Base-by-base conservation (phyloP, 2,329 filamentous ascomycete genomes). In the Claviceps pazoutovae region DNA sequence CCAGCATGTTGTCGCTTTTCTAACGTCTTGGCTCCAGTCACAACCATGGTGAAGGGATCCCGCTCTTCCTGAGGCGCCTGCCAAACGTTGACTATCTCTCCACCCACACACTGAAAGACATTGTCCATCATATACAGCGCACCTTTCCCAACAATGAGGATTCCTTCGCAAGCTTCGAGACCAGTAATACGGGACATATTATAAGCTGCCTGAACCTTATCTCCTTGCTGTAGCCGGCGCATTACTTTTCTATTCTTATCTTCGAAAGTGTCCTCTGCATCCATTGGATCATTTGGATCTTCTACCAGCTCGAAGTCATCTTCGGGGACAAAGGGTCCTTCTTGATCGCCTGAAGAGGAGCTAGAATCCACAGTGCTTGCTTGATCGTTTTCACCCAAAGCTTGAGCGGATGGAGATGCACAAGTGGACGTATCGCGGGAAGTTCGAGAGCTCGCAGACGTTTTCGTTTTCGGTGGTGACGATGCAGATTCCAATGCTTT, bases 231-330 rank as follows among this genome's bases (percentile, higher is more conserved):
- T 11, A 98, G 74, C 56, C 88, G 91, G 49, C 93, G 80, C 88
- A 97, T 94, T 45, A 98, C 91, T 66, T 96, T 96, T 45, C 94
- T 80, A 62, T 98, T 97, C 71, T 96, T 97, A 66, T 98, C 94
- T 67, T 98, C 94, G 56, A 94, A 94, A 1, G 83, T 84, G 58
- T 84, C 81, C 14, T 82, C 79, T 1, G 69, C 74, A 46, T 93
- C 88, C 26, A 87, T 79, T 42, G 85, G 81, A 52, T 91, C 86
- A 60, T 89, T 89, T 0, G 91, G 90, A 55, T 96, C 91, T 54
- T 97, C 90, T 6, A 98, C 84, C 57, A 98, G 80, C 68, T 98
- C 93, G 62, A 95, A 98, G 58, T 94, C 94, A 46, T 97, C 93
- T 53, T 96, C 93, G 0, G 83, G 60, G 0, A 59, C 52, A 26